Evolutionary conservation across 176 grass and related monocot genomes (phyloP).

Genomic region (Tillandsia leiboldiana): DNA sequence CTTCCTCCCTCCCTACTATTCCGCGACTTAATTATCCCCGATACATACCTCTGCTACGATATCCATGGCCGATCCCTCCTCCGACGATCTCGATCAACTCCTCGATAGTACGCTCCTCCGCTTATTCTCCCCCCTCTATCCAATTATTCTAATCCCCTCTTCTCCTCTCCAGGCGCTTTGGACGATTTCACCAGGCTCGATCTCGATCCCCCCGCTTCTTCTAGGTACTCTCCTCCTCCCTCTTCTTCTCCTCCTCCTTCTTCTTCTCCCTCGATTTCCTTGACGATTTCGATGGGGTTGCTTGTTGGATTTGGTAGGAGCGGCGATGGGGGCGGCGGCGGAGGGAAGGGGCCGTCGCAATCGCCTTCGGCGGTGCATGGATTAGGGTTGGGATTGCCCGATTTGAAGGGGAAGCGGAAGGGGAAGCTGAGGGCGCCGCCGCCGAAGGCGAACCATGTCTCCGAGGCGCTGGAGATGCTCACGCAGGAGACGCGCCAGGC

Average conservation of each 20-base stretch:
- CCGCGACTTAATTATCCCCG: background rate
- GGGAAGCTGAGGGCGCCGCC: slow-evolving; percentile 32
- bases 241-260: background rate
- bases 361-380: slow-evolving; percentile 26
- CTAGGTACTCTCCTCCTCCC: background rate
- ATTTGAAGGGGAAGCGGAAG: slow-evolving; percentile 50
- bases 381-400: slow-evolving; percentile 60
- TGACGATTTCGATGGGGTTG: slow-evolving; percentile 1
- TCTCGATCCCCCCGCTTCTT: slow-evolving; percentile 2
- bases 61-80: background rate
- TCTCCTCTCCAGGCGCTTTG: slow-evolving; percentile 30
- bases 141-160: background rate
- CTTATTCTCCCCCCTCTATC: background rate
- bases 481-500: slow-evolving; percentile 83
- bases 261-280: background rate
- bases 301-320: slow-evolving; percentile 3
- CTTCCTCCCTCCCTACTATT: background rate
- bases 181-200: slow-evolving; percentile 29
- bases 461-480: slow-evolving; percentile 87
- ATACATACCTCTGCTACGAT: background rate
- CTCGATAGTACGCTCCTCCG: slow-evolving; percentile 19
- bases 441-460: slow-evolving; percentile 40
- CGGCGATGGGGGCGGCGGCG: background rate
- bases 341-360: background rate
- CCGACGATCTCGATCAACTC: slow-evolving; percentile 35